Percentiles rank a stretch among this genome's conserved stretches.
Conservation (phyloP, 495 filamentous ascomycete species). For the Symbiotaphrina buchneri region DNA sequence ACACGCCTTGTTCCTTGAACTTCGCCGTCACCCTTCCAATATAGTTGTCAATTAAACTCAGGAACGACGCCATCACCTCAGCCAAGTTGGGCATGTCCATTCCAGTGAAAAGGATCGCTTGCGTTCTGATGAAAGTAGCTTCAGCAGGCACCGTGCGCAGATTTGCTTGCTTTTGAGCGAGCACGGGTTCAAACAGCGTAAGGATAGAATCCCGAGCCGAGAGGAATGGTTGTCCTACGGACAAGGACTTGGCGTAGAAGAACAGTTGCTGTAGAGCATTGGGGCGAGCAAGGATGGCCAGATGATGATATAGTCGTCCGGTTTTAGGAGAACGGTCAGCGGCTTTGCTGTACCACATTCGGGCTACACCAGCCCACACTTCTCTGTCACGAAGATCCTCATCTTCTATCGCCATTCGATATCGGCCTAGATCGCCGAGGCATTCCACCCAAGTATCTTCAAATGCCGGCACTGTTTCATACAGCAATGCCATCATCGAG, state of each 20-base stretch:
- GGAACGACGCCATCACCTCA: conserved; percentile 22
- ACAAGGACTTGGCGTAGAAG: conserved; percentile 35
- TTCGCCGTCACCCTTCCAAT: conserved; percentile 30
- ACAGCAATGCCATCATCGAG: conserved; percentile 54
- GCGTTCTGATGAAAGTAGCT: conserved; percentile 35
- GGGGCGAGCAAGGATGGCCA: conserved; percentile 59
- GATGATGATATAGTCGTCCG: conserved; percentile 65
- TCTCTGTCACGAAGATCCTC: conserved; percentile 48
- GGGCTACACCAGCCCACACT: conserved; percentile 52
- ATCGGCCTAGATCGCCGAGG: conserved; percentile 53
- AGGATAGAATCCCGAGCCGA: conserved; percentile 46
- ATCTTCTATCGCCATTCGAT: conserved; percentile 63
- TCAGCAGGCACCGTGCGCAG: conserved; percentile 18
- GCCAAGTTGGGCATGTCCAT: conserved; percentile 23
- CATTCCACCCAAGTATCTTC: conserved; percentile 84
- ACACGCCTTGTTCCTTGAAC: conserved; percentile 41
- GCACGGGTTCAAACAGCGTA: conserved; percentile 47
- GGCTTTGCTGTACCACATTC: conserved; percentile 65
- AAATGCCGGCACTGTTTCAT: conserved; percentile 55
- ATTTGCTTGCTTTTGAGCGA: conserved; percentile 16
- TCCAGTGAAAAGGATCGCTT: conserved; percentile 41
- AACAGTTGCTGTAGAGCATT: conserved; percentile 54
- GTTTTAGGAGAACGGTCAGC: conserved; percentile 44
- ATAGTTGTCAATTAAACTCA: conserved; percentile 29
- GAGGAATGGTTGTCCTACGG: conserved; percentile 25